Conservation (phyloP, 768 basidiomycete species). For the Bullera alba region DNA sequence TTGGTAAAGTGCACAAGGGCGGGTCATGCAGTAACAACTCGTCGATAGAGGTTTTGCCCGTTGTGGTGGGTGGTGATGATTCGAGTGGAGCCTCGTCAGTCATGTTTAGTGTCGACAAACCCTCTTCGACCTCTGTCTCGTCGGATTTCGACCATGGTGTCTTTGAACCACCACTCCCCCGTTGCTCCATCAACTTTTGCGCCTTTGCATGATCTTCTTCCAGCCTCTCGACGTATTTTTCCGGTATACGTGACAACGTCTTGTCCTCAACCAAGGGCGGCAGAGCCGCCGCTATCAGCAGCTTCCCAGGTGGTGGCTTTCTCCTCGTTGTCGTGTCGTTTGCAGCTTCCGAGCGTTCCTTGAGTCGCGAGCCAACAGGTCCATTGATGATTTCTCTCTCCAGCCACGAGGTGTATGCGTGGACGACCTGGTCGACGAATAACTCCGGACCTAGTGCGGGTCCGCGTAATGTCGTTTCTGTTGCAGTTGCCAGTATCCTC, state of each 20-base stretch:
- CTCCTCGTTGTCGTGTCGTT: neutral
- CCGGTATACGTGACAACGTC: conserved; percentile 24
- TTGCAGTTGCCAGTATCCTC: conserved; percentile 19
- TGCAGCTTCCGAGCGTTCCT: neutral
- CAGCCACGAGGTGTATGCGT: conserved; percentile 19
- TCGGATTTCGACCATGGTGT: neutral
- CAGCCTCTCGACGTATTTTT: conserved; percentile 37
- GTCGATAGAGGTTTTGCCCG: conserved; percentile 11
- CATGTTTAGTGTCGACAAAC: conserved; percentile 23
- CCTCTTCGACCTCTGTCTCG: conserved; percentile 10
- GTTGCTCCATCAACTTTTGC: conserved; percentile 13
- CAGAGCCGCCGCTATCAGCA: conserved; percentile 5
- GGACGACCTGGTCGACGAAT: conserved; percentile 15
- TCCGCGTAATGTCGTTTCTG: conserved; percentile 17
- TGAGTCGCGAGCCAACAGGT: conserved; percentile 12
- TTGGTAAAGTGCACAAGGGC: conserved; percentile 28
- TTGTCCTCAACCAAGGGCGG: conserved; percentile 9
- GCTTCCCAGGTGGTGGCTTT: neutral
- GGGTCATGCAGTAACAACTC: conserved; percentile 24
- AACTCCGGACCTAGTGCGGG: conserved; percentile 21
- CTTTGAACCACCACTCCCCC: neutral
- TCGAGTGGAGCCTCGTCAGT: conserved; percentile 11
- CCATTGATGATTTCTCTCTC: conserved; percentile 21
- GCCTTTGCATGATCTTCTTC: conserved; percentile 34
- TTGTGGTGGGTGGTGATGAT: conserved; percentile 10